A percentile compares a stretch with the other conserved stretches of the same genome.
Conservation (phyloP, 805 yeast genomes). For the Lipomyces sp. region DNA sequence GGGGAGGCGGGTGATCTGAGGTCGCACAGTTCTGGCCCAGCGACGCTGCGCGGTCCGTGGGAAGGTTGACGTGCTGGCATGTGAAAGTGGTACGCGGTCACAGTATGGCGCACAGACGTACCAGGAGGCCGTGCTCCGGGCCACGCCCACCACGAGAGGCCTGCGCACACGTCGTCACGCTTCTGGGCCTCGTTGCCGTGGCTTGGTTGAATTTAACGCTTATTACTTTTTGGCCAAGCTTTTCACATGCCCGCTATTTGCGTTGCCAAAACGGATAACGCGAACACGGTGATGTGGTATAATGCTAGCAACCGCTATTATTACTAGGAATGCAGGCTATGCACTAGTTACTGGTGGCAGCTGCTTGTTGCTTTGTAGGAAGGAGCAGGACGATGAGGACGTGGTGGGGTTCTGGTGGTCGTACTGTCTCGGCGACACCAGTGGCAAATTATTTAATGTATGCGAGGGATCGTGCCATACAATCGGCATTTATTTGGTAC, state of each 20-base stretch:
- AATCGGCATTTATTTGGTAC: too few relatives aligned
- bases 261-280: too few relatives aligned
- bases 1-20: slow-evolving; percentile 5
- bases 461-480: too few relatives aligned
- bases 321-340: too few relatives aligned
- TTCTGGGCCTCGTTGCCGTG: neutral
- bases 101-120: slow-evolving; percentile 3
- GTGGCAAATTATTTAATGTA: too few relatives aligned
- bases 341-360: too few relatives aligned
- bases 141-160: neutral
- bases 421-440: too few relatives aligned
- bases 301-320: too few relatives aligned
- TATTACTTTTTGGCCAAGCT: neutral
- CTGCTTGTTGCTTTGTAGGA: too few relatives aligned
- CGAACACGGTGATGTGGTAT: too few relatives aligned
- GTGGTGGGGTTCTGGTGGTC: too few relatives aligned
- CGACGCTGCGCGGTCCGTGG: neutral
- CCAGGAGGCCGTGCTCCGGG: neutral
- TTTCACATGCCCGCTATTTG: neutral
- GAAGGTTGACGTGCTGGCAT: slow-evolving; percentile 8
- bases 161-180: slow-evolving; percentile 3
- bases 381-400: too few relatives aligned
- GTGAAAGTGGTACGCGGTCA: slow-evolving; percentile 15
- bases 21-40: neutral
- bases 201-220: neutral